Conservation (phyloP, 2,329 filamentous ascomycete species). For the Lecanicillium sp. region DNA sequence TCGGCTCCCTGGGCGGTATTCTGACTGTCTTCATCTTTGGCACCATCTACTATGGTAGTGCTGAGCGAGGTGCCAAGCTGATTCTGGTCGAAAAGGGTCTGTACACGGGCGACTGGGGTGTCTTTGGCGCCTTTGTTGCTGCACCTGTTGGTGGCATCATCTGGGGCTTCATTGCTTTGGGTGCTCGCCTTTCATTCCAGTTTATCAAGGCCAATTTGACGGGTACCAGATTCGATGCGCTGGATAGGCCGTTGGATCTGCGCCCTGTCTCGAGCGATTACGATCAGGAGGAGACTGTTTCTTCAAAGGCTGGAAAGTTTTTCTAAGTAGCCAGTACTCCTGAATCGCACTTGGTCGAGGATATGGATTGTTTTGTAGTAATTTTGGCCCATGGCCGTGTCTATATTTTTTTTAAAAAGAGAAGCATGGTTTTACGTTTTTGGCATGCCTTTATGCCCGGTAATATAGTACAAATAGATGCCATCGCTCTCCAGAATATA, state of each 20-base stretch:
- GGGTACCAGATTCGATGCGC: conserved; percentile 57
- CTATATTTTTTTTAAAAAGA: too few relatives aligned
- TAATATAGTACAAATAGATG: conserved; percentile 18
- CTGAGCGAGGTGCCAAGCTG: conserved; percentile 53
- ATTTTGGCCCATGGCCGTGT: too few relatives aligned
- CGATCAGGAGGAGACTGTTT: conserved; percentile 14
- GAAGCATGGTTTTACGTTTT: too few relatives aligned
- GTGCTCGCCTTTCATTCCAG: conserved; percentile 48
- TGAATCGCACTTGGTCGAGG: too few relatives aligned
- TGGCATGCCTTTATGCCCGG: too few relatives aligned
- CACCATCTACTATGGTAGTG: conserved; percentile 66
- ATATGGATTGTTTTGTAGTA: too few relatives aligned
- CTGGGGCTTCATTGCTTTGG: conserved; percentile 59
- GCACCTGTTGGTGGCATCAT: conserved; percentile 68
- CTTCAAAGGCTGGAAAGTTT: conserved; percentile 42
- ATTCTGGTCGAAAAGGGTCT: conserved; percentile 66
- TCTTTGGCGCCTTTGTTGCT: conserved; percentile 74
- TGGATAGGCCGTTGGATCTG: conserved; percentile 44
- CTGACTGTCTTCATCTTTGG: conserved; percentile 77
- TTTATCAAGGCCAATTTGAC: conserved; percentile 47
- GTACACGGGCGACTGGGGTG: conserved; percentile 71
- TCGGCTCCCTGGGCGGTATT: conserved; percentile 69
- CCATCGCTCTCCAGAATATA: conserved; percentile 15
- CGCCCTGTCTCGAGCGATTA: conserved; percentile 21
- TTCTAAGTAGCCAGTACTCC: conserved; percentile 28